Percentiles rank a stretch among this genome's conserved stretches.
Conservation (phyloP, 306 rosid species). For the Oxytropis ochrocephala region DNA sequence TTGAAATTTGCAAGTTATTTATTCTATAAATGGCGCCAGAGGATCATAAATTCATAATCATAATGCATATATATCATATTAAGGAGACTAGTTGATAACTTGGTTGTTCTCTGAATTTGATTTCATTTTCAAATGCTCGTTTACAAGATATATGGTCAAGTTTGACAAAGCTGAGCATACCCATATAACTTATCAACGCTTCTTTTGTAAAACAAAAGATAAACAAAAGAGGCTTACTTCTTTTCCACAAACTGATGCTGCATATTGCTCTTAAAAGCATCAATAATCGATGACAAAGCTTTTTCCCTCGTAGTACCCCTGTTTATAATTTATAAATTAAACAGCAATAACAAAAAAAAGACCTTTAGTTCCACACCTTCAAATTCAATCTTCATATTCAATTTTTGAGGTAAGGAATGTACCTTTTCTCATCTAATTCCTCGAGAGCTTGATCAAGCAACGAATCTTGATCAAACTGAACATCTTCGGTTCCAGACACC, state of each 20-base stretch:
- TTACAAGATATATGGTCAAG: background rate
- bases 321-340: background rate
- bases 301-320: constrained; percentile 89
- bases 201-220: background rate
- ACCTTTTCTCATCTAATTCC: constrained; percentile 84
- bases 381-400: constrained; percentile 1
- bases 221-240: constrained; percentile 46
- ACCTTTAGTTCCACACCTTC: background rate
- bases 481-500: constrained; percentile 50
- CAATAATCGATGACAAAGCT: constrained; percentile 55
- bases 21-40: background rate
- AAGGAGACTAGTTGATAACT: background rate
- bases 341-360: background rate
- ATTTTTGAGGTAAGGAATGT: background rate
- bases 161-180: constrained; percentile 1
- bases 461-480: constrained; percentile 54
- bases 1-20: background rate
- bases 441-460: constrained; percentile 88
- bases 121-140: background rate
- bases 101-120: background rate
- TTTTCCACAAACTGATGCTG: constrained; percentile 78
- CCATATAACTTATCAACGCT: background rate
- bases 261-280: constrained; percentile 56
- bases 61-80: background rate
- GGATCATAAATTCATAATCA: background rate